Conservation (phyloP, 108 stramenopile species). For the Schizochytrium sp. region DNA sequence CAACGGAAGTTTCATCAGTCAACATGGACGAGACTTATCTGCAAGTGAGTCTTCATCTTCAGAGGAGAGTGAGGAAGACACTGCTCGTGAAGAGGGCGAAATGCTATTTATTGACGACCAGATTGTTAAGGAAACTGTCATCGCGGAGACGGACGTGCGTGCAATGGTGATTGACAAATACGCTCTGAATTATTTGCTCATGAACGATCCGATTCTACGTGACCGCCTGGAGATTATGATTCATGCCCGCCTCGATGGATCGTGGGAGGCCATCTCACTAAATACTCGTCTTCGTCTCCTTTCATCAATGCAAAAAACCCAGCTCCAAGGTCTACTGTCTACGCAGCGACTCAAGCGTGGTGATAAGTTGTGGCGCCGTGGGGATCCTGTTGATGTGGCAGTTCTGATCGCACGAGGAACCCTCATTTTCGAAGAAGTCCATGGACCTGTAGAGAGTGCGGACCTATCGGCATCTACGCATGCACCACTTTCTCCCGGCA, state of each 20-base stretch:
- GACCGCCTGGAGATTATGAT: slow-evolving; percentile 63
- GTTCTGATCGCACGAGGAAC: slow-evolving; percentile 48
- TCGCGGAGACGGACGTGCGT: slow-evolving; percentile 57
- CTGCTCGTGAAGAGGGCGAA: background rate
- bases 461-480: slow-evolving; percentile 9
- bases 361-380: slow-evolving; percentile 50
- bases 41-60: background rate
- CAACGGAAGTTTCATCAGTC: background rate
- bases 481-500: slow-evolving; percentile 31
- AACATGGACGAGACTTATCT: background rate
- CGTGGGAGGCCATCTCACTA: slow-evolving; percentile 56
- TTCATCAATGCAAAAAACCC: slow-evolving; percentile 65
- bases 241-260: slow-evolving; percentile 54
- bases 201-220: slow-evolving; percentile 61
- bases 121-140: slow-evolving; percentile 59
- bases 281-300: slow-evolving; percentile 58
- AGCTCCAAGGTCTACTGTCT: slow-evolving; percentile 55
- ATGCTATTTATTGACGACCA: slow-evolving; percentile 38
- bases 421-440: slow-evolving; percentile 62
- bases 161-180: slow-evolving; percentile 56
- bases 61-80: background rate
- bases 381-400: slow-evolving; percentile 30
- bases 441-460: background rate
- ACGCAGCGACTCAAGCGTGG: slow-evolving; percentile 36
- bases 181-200: slow-evolving; percentile 61